Base-by-base conservation (phyloP, 441 rosid species). In the Bocquillonia castaneifolia region DNA sequence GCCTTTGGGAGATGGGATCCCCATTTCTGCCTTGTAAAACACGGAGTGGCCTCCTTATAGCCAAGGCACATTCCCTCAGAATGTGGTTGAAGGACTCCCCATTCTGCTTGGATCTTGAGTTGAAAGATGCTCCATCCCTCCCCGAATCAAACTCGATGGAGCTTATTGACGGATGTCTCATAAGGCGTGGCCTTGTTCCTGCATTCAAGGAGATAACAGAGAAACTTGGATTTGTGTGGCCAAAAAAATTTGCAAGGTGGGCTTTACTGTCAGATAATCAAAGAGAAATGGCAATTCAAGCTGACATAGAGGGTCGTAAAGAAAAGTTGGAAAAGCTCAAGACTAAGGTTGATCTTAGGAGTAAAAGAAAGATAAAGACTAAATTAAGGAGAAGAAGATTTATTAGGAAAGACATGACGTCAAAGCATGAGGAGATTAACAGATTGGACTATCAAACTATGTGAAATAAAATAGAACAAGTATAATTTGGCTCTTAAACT, bases 41-140 rank as follows among this genome's bases (percentile, higher is more conserved):
- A 48, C 78, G 97, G 66, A 91, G 86, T 0, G 97, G 97, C 50
- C 88, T 91, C 66, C 90, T 91, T 39, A 81, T 91, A 10, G 97
- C 96, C 6, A 93, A 93, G 86, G 95, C 90, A 32, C 96, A 91
- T 74, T 88, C 99, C 59, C 92, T 93, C 44, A 84, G 87, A 74
- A 93, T 93, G 99, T 93, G 99, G 99, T 74, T 93, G 69, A 93
- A 91, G 81, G 99, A 93, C 79, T 93, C 97, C 10, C 95, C 97
- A 0, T 93, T 93, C 79, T 93, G 99, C 82, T 76, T 89, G 59
- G 99, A 93, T 84, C 87, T 93, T 10, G 96, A 93, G 77, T 72
- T 93, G 66, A 93, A 88, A 79, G 88, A 93, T 68, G 81, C 84
- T 0, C 65, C 84, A 8, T 72, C 84, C 29, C 87, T 91, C 63